A percentile compares a stretch with the other conserved stretches of the same genome.
Conservation (phyloP, 2,329 filamentous ascomycete species). For the Lecanicillium sp. region DNA sequence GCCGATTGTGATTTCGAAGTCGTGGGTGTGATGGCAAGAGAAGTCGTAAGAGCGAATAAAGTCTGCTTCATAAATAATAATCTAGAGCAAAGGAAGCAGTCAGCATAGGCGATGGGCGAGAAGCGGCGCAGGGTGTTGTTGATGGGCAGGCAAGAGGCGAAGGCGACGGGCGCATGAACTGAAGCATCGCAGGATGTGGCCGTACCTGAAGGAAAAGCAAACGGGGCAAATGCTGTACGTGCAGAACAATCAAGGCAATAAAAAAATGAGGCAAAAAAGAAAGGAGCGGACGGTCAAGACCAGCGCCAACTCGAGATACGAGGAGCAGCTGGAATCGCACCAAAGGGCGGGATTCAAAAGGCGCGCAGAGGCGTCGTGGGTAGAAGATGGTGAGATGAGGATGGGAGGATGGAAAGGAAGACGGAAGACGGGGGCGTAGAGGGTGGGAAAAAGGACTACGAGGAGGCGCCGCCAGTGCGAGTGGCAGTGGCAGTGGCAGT, state of each 20-base stretch:
- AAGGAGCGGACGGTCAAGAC: slow-evolving; percentile 56
- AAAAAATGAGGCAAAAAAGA: slow-evolving; percentile 25
- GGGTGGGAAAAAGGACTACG: background rate
- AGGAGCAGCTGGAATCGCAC: slow-evolving; percentile 52
- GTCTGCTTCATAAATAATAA: slow-evolving; percentile 17
- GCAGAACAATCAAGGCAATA: slow-evolving; percentile 20
- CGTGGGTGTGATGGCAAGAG: slow-evolving; percentile 1
- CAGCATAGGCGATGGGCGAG: background rate
- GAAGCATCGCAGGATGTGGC: no score
- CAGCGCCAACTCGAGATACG: slow-evolving; percentile 46
- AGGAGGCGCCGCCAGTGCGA: background rate
- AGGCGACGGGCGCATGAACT: background rate
- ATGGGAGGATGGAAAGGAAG: slow-evolving; percentile 25
- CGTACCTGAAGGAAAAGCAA: slow-evolving; percentile 20
- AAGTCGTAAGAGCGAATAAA: slow-evolving; percentile 13
- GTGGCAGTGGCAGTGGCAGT: background rate
- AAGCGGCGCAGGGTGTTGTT: slow-evolving; percentile 8
- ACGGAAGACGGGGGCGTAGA: slow-evolving; percentile 22
- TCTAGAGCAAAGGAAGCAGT: slow-evolving; percentile 8
- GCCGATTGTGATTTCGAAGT: slow-evolving; percentile 13
- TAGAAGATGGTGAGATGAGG: slow-evolving; percentile 20
- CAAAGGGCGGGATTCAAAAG: slow-evolving; percentile 28
- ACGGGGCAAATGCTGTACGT: slow-evolving; percentile 15
- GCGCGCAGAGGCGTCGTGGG: slow-evolving; percentile 15
- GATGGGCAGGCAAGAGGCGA: background rate